Conservation (phyloP, 1,284 basidiomycete genomes). For the Hypsizygus ulmarius region DNA sequence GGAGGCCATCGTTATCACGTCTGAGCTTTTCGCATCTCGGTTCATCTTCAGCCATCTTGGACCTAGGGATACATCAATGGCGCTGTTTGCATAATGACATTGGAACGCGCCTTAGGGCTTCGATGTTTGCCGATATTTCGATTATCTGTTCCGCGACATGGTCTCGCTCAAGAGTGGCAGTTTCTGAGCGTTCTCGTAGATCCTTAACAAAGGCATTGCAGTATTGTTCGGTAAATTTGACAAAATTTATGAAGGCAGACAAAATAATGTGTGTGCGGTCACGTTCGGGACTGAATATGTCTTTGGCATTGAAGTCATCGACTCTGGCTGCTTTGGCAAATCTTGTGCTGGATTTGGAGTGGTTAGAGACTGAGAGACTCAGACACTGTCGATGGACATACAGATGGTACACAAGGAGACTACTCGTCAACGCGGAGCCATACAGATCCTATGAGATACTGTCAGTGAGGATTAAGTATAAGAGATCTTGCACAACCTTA, state of each 20-base stretch:
- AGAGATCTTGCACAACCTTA: constrained; percentile 39
- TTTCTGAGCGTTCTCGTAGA: constrained; percentile 58
- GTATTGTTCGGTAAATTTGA: constrained; percentile 80
- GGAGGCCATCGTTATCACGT: constrained; percentile 59
- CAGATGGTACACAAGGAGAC: constrained; percentile 68
- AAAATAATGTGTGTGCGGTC: constrained; percentile 71
- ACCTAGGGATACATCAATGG: constrained; percentile 36
- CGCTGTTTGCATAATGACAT: background rate
- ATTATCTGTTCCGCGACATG: constrained; percentile 49
- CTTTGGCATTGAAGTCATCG: constrained; percentile 72
- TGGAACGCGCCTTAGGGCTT: constrained; percentile 56
- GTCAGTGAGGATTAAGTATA: background rate
- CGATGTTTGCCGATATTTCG: constrained; percentile 54
- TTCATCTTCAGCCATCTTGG: constrained; percentile 67
- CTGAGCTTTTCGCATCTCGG: constrained; percentile 64
- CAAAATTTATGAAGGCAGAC: constrained; percentile 89
- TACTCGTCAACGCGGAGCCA: constrained; percentile 50
- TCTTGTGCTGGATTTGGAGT: constrained; percentile 47
- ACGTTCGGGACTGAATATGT: constrained; percentile 70
- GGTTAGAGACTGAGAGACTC: background rate
- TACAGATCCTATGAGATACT: constrained; percentile 57
- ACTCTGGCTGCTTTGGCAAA: constrained; percentile 75
- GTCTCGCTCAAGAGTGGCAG: constrained; percentile 55
- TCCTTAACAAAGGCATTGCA: constrained; percentile 58
- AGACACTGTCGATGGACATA: constrained; percentile 28